These are phyloP conservation scores for Ilyonectria robusta DNA, from an alignment of 2,329 filamentous ascomycete species.

Conservation along the genomic window DNA sequence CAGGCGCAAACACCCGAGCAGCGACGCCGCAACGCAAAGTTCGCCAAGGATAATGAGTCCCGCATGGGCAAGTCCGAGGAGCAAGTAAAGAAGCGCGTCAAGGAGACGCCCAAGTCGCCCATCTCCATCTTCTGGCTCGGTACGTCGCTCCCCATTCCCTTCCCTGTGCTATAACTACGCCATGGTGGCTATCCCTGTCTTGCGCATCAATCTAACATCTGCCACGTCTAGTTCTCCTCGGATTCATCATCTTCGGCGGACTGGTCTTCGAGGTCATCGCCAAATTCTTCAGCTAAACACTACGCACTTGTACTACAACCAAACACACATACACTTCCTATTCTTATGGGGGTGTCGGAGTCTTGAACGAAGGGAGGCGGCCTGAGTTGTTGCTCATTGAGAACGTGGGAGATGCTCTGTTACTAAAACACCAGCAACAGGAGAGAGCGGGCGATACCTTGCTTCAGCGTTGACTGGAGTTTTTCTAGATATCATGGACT, in stretches of 20 bases:
- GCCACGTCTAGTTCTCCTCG: slow-evolving; percentile 64
- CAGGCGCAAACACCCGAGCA: slow-evolving; percentile 89
- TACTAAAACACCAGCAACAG: slow-evolving; percentile 18
- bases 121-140: slow-evolving; percentile 76
- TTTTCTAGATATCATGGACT: slow-evolving; percentile 45
- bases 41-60: slow-evolving; percentile 78
- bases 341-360: slow-evolving; percentile 27
- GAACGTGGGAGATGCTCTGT: slow-evolving; percentile 15
- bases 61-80: slow-evolving; percentile 82
- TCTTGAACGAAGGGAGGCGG: slow-evolving; percentile 15
- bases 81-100: slow-evolving; percentile 72
- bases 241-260: slow-evolving; percentile 73
- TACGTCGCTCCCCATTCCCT: slow-evolving; percentile 54
- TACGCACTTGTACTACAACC: slow-evolving; percentile 18
- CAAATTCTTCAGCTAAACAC: slow-evolving; percentile 62
- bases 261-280: slow-evolving; percentile 71
- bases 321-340: slow-evolving; percentile 20
- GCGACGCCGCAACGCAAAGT: slow-evolving; percentile 85
- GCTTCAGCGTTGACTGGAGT: slow-evolving; percentile 36
- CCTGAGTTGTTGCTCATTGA: slow-evolving; percentile 17
- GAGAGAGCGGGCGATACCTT: slow-evolving; percentile 29
- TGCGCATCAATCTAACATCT: slow-evolving; percentile 21
- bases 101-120: slow-evolving; percentile 71
- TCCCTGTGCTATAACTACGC: background rate
- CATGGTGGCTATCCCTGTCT: no score